These are phyloP conservation scores for Rhododendron simsii DNA, from an alignment of 148 eudicot species.

Conservation along the genomic window DNA sequence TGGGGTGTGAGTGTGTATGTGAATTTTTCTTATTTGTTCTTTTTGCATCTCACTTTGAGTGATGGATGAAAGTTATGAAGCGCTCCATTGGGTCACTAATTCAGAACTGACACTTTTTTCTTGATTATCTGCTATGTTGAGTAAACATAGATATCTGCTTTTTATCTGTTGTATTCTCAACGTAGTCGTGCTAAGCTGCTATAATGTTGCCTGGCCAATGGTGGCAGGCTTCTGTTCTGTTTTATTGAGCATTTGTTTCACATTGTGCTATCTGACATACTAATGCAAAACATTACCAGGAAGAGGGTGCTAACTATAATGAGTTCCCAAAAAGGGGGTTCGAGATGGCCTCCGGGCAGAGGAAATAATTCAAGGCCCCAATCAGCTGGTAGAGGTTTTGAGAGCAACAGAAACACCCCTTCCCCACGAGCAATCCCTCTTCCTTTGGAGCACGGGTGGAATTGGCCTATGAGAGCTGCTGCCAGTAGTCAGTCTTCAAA, in stretches of 20 bases:
- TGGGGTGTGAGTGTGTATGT: too few relatives aligned
- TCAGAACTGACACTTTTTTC: background rate
- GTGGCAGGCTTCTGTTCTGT: background rate
- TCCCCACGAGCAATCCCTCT: constrained; percentile 26
- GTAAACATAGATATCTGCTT: background rate
- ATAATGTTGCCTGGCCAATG: background rate
- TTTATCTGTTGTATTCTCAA: background rate
- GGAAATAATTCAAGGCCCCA: constrained; percentile 23
- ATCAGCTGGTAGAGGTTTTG: background rate
- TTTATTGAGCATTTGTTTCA: background rate
- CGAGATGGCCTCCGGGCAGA: constrained; percentile 19
- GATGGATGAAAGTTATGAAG: background rate
- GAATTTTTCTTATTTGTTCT: too few relatives aligned
- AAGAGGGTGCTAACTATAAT: constrained; percentile 11
- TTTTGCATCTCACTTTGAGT: too few relatives aligned
- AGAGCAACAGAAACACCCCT: background rate
- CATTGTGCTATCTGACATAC: background rate
- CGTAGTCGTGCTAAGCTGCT: background rate
- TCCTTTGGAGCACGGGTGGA: constrained; percentile 42
- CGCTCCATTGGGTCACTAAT: background rate
- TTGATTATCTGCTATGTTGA: background rate
- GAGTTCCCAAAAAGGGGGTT: constrained; percentile 22
- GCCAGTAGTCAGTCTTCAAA: constrained; percentile 17
- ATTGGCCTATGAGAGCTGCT: constrained; percentile 23
- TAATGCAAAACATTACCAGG: background rate